Conservation (phyloP, 768 basidiomycete genomes). For the Gymnopilus dilepis region DNA sequence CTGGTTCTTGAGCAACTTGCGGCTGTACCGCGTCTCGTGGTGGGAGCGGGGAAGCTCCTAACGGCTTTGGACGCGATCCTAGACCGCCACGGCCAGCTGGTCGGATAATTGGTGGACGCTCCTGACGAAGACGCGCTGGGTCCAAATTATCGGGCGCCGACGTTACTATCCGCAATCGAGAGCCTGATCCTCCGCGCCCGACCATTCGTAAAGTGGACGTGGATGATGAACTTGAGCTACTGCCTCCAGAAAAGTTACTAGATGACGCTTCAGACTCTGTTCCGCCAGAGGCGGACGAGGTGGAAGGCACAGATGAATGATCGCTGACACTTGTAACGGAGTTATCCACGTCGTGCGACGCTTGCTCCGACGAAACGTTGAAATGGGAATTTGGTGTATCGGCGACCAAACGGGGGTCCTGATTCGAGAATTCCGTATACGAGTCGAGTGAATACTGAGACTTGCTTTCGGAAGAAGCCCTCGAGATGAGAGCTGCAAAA, state of each 20-base stretch:
- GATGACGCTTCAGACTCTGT: background rate
- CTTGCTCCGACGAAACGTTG: background rate
- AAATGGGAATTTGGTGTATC: background rate
- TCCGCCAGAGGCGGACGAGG: constrained; percentile 1
- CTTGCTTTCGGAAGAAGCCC: background rate
- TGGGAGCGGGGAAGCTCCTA: background rate
- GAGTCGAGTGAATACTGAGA: background rate
- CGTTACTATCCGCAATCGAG: constrained; percentile 19
- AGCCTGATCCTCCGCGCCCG: constrained; percentile 26
- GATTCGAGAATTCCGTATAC: background rate
- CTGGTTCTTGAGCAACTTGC: background rate
- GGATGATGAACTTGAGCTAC: constrained; percentile 1
- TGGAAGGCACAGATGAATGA: background rate
- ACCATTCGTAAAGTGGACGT: constrained; percentile 21
- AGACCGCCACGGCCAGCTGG: constrained; percentile 12
- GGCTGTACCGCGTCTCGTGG: background rate
- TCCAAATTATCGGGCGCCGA: constrained; percentile 2
- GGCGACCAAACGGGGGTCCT: background rate
- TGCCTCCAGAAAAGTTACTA: constrained; percentile 13
- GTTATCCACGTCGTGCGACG: background rate
- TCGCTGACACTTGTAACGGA: background rate
- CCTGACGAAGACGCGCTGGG: constrained; percentile 3
- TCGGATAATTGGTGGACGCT: constrained; percentile 1
- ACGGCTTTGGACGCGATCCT: constrained; percentile 7
- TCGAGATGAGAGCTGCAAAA: background rate